These are phyloP conservation scores for Brassica hybrid DNA, from an alignment of 441 rosid species.

Conservation along the genomic window DNA sequence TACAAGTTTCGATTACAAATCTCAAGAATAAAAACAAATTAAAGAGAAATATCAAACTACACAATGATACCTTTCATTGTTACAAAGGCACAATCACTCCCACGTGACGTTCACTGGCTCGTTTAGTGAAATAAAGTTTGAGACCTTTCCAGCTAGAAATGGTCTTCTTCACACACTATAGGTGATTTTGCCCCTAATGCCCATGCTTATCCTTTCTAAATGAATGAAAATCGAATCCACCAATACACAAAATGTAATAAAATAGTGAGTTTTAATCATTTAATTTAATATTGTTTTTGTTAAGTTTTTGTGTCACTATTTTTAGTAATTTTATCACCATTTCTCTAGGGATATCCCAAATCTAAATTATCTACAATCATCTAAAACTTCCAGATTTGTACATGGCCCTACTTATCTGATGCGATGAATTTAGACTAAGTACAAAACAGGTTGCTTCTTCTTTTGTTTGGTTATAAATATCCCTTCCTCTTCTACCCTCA, in stretches of 20 bases:
- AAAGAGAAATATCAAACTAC: not conserved
- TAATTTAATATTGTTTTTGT: not conserved
- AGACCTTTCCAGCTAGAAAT: constrained; percentile 10
- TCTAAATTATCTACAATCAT: constrained; percentile 25
- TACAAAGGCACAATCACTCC: constrained; percentile 5
- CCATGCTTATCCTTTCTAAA: constrained; percentile 13
- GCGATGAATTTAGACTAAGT: constrained; percentile 40
- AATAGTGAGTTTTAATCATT: not conserved
- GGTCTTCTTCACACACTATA: not conserved
- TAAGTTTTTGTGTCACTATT: too few relatives aligned
- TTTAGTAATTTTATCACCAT: not conserved
- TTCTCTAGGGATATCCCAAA: not conserved
- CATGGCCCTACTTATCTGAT: constrained; percentile 29
- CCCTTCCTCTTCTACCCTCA: constrained; percentile 31
- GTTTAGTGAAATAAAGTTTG: constrained; percentile 12
- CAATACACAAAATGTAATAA: not conserved
- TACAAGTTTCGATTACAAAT: not conserved
- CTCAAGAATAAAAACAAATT: too few relatives aligned
- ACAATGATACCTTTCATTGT: not conserved
- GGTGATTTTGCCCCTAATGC: not conserved
- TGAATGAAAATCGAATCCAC: not conserved
- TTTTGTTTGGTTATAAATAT: constrained; percentile 35
- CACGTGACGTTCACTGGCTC: constrained; percentile 30
- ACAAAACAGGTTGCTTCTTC: too few relatives aligned
- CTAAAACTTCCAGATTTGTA: constrained; percentile 29